Conservation (phyloP, 352 stramenopile genomes). For the Lagenidium sp. region DNA sequence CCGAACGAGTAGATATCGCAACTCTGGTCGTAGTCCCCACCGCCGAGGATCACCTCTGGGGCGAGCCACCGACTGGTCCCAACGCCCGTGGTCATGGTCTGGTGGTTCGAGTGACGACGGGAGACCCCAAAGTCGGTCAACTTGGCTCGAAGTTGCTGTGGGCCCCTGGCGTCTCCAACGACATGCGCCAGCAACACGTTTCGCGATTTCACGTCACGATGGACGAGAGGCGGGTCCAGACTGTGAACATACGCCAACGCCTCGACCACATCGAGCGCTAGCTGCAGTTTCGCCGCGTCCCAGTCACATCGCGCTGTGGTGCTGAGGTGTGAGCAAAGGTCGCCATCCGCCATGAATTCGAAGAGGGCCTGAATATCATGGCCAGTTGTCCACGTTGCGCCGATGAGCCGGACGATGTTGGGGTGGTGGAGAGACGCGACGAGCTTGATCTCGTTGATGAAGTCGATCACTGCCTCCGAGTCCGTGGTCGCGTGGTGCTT, state of each 20-base stretch:
- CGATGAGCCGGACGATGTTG: constrained; percentile 4
- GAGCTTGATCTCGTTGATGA: constrained; percentile 5
- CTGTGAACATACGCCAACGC: constrained; percentile 11
- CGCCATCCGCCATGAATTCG: constrained; percentile 1
- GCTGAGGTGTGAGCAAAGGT: background rate
- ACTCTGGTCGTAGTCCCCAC: background rate
- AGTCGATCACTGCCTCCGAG: constrained; percentile 1
- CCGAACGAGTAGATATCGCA: constrained; percentile 4
- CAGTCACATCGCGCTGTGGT: constrained; percentile 1
- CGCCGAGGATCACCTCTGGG: constrained; percentile 3
- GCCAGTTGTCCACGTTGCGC: background rate
- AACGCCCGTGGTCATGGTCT: constrained; percentile 4
- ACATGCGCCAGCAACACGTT: constrained; percentile 11
- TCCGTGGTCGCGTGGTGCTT: background rate
- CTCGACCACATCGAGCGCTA: constrained; percentile 11
- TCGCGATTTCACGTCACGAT: too few relatives aligned
- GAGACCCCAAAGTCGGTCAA: constrained; percentile 8
- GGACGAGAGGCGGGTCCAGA: constrained; percentile 7
- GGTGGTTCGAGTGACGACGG: background rate
- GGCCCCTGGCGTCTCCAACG: too few relatives aligned
- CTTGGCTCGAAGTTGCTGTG: constrained; percentile 2
- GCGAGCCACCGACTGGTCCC: too few relatives aligned
- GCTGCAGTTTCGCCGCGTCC: constrained; percentile 5
- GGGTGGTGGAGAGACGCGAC: constrained; percentile 2
- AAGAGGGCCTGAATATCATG: background rate